Evolutionary conservation across 768 basidiomycete species (phyloP), one percentile per base, ranked within the genome.

Genomic region (Boletus barrowsii): DNA sequence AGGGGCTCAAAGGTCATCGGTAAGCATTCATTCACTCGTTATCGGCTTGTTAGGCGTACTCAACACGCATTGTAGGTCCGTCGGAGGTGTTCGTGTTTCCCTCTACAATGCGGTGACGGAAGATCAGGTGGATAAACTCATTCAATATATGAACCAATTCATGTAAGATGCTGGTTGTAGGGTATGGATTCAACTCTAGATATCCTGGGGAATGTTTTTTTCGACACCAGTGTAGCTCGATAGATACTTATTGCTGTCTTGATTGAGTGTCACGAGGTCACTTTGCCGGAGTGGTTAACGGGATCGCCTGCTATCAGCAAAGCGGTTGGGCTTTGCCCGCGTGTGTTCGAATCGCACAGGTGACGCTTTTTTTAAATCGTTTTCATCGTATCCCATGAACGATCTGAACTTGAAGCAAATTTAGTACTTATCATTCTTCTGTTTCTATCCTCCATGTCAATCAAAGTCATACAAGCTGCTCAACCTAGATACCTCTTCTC

Each of bases 231-330:
- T 35, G 33, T 35, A 10, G 33, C 14, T 14, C 33, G 11, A 35
- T 14, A 14, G 33, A 35, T 3, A 35, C 14, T 6, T 35, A 1
- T 14, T 13, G 5, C 6, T 18, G 18, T 18, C 4, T 5, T 18
- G 13, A 5, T 6, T 1, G 0, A 11, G 0, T 1, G 0, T 11
- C 11, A 2, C 2, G 0, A 63, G 54, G 86, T 87, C 86, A 88
- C 88, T 88, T 90, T 90, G 87, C 88, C 88, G 87, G 88, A 90
- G 88, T 90, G 88, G 88, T 90, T 89, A 90, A 88, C 83, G 83
- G 83, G 82, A 83, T 83, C 80, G 82, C 84, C 84, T 85, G 83
- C 83, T 85, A 86, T 42, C 48, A 68, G 69, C 60, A 47, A 26
- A 81, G 79, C 79, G 79, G 78, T 79, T 80, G 79, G 73, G 76